Evolutionary conservation across 2,329 filamentous ascomycete species (phyloP), one percentile per base, ranked within the genome.

Genomic region (Penicillium expansum): DNA sequence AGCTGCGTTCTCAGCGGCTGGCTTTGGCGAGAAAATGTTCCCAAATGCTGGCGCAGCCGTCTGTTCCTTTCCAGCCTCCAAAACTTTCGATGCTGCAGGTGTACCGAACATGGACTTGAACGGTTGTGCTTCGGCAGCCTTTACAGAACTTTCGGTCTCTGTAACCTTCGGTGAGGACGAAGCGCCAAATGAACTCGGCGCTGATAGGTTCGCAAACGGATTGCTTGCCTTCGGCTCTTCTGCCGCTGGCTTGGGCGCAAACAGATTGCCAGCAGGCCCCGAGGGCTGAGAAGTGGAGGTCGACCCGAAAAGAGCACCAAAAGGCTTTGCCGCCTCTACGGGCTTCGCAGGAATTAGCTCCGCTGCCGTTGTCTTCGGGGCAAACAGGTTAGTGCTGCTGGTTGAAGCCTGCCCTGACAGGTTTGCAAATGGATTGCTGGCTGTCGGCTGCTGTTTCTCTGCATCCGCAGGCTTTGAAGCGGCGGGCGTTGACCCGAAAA

Each of bases 221-320:
- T 77, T 76, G 49, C 61, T 71, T 2, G 63, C 18, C 18, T 60
- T 52, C 14, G 68, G 52, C 14, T 56, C 55, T 22, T 65, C 33
- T 24, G 60, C 60, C 39, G 56, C 50, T 63, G 64, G 37, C 58
- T 64, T 30, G 65, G 51, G 45, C 48, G 61, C 53, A 67, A 57
- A 44, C 56, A 61, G 22, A 67, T 64, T 53, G 67, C 69, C 43
- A 67, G 69, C 48, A 75, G 75, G 52, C 69, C 73, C 54, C 73
- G 73, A 42, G 69, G 70, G 33, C n/a, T 57, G 74, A 69, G n/a
- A 20, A 22, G 32, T 41, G 13, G 54, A 16, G 10, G 29, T 52
- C 8, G 54, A 52, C 27, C 54, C 54, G 27, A 56, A 56, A 20
- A 56, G 35, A 47, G 20, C 5, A 20, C 54, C 33, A 20, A 56